phyloP scores from a whole-genome alignment of 345 rosid genomes.

The Tarenaya hassleriana region DNA sequence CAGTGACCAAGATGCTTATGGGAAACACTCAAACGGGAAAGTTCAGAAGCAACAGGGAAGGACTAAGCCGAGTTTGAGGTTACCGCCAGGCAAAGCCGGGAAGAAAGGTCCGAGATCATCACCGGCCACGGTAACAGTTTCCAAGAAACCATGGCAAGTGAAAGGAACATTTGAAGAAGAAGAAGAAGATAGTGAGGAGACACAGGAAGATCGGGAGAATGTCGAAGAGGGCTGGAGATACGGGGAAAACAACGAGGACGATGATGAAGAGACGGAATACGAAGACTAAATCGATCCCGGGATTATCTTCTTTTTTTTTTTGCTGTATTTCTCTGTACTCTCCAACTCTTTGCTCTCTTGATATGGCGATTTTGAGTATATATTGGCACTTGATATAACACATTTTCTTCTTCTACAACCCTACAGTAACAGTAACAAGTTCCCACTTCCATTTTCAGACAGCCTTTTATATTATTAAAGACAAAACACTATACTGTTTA shows the following conservation, averaged over 20 bases:
- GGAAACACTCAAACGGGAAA: slow-evolving; percentile 59
- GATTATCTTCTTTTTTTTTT: too few relatives aligned
- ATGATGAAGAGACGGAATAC: slow-evolving; percentile 89
- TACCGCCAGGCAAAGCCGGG: slow-evolving; percentile 55
- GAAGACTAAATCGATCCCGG: slow-evolving; percentile 50
- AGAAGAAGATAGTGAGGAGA: slow-evolving; percentile 65
- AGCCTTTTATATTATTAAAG: too few relatives aligned
- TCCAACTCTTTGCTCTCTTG: too few relatives aligned
- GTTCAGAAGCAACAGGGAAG: slow-evolving; percentile 50
- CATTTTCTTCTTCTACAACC: too few relatives aligned
- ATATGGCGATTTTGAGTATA: too few relatives aligned
- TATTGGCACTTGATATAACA: too few relatives aligned
- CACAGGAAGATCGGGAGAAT: slow-evolving; percentile 81
- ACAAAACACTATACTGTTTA: too few relatives aligned
- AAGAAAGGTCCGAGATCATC: slow-evolving; percentile 60
- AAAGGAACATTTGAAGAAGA: slow-evolving; percentile 61
- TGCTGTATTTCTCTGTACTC: too few relatives aligned
- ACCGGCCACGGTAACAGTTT: slow-evolving; percentile 38
- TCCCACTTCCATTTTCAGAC: too few relatives aligned
- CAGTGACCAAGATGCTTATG: slow-evolving; percentile 75
- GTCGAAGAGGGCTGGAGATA: slow-evolving; percentile 81
- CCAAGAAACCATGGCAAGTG: slow-evolving; percentile 55
- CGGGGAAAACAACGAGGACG: slow-evolving; percentile 58
- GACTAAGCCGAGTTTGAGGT: slow-evolving; percentile 53
- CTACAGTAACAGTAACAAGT: too few relatives aligned